Conservation (phyloP, 495 filamentous ascomycete species). For the Astrothelium macrocarpum region DNA sequence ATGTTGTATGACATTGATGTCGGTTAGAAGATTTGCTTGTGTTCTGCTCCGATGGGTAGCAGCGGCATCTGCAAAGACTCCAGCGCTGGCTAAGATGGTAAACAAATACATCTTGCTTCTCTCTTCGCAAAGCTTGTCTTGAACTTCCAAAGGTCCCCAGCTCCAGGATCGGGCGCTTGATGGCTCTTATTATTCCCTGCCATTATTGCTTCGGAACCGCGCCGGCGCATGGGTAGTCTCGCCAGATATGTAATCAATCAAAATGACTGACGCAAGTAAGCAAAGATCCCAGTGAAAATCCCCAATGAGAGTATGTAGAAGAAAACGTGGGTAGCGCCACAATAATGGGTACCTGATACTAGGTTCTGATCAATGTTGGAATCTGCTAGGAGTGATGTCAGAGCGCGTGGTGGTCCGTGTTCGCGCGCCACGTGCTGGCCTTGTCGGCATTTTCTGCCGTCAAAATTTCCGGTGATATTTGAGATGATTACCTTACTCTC, state of each 20-base stretch:
- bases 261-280: not conserved
- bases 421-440: not conserved
- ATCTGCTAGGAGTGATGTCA: conserved; percentile 4
- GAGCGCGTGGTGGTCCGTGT: not conserved
- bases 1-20: conserved; percentile 17
- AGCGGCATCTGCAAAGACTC: not conserved
- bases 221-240: not conserved
- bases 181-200: not conserved
- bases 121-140: not conserved
- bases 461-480: not conserved
- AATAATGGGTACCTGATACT: not conserved
- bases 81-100: not conserved
- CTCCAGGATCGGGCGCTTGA: not conserved
- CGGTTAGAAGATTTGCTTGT: conserved; percentile 9
- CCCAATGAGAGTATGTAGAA: not conserved
- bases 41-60: not conserved
- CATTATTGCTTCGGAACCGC: not conserved
- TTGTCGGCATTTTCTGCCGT: not conserved
- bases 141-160: not conserved
- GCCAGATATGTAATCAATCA: not conserved
- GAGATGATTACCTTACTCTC: too few species aligned
- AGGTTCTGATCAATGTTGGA: not conserved
- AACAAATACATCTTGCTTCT: not conserved
- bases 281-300: not conserved
- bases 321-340: not conserved